Conservation (phyloP, 139 green algal species). For the Auxenochlorella protothecoides region DNA sequence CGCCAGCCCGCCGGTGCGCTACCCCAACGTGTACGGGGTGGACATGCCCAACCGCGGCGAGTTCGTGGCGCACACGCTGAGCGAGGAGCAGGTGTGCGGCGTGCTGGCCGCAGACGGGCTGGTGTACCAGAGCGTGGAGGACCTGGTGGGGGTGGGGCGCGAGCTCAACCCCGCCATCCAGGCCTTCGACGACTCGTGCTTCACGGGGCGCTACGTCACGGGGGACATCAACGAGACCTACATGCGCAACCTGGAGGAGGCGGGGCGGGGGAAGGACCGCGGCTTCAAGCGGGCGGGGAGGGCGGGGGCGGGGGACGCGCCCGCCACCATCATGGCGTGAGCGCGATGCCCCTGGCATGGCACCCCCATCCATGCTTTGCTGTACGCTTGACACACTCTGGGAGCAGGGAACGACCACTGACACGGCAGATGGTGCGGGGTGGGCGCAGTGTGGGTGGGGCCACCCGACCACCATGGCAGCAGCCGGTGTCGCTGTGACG, state of each 20-base stretch:
- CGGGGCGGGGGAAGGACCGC: slow-evolving; percentile 31
- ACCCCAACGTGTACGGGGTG: slow-evolving; percentile 98
- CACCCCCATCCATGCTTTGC: too few relatives aligned
- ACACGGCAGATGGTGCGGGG: too few relatives aligned
- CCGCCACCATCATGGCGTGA: too few relatives aligned
- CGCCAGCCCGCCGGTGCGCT: slow-evolving; percentile 81
- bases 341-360: too few relatives aligned
- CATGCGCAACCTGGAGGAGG: slow-evolving; percentile 57
- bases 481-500: too few relatives aligned
- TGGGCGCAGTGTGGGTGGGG: too few relatives aligned
- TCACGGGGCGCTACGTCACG: slow-evolving; percentile 68
- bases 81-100: slow-evolving; percentile 60
- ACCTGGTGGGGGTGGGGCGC: slow-evolving; percentile 58
- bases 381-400: too few relatives aligned
- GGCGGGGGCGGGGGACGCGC: too few relatives aligned
- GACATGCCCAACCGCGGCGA: slow-evolving; percentile 91
- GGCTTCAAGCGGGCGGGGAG: too few relatives aligned
- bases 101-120: slow-evolving; percentile 82
- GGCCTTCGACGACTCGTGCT: slow-evolving; percentile 88
- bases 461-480: too few relatives aligned
- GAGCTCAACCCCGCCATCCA: slow-evolving; percentile 75
- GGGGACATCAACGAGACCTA: slow-evolving; percentile 77
- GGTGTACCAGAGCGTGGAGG: slow-evolving; percentile 82
- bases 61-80: slow-evolving; percentile 82
- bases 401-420: too few relatives aligned